phyloP scores from a whole-genome alignment of 371 early-diverging fungal genomes.

The Mucor lusitanicus region DNA sequence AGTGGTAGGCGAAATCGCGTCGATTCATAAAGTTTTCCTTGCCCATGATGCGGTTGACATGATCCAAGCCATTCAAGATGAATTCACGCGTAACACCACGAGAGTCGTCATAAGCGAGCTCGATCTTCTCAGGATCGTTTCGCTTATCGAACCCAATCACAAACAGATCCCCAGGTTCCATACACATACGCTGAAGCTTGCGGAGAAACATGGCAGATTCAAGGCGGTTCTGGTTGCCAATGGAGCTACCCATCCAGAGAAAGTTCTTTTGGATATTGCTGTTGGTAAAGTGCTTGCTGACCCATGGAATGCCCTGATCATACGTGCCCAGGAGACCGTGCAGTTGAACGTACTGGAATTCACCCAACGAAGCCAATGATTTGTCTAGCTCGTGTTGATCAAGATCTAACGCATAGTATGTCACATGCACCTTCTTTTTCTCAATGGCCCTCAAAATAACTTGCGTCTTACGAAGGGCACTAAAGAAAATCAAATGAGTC shows the following conservation, averaged over 20 bases:
- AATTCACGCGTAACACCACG: constrained; percentile 79
- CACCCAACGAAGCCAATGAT: constrained; percentile 52
- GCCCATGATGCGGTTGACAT: constrained; percentile 71
- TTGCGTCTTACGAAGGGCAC: constrained; percentile 86
- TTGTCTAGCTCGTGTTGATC: constrained; percentile 77
- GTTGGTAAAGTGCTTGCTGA: constrained; percentile 46
- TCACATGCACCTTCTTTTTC: constrained; percentile 58
- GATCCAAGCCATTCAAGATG: constrained; percentile 82
- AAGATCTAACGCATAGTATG: constrained; percentile 93
- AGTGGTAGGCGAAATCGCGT: constrained; percentile 67
- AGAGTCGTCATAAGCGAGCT: constrained; percentile 85
- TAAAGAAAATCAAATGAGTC: constrained; percentile 16
- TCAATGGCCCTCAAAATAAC: constrained; percentile 77
- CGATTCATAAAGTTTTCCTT: constrained; percentile 57
- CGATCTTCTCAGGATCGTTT: constrained; percentile 68
- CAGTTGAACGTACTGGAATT: constrained; percentile 58
- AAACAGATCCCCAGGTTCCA: constrained; percentile 74
- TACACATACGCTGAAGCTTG: constrained; percentile 41
- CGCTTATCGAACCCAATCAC: constrained; percentile 85
- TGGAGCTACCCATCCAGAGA: constrained; percentile 89
- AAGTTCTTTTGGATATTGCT: constrained; percentile 62
- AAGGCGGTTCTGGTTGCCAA: constrained; percentile 74
- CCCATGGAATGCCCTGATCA: constrained; percentile 75
- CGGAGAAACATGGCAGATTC: constrained; percentile 58
- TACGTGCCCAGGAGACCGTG: constrained; percentile 90